A percentile compares a stretch with the other conserved stretches of the same genome.
Conservation (phyloP, 495 filamentous ascomycete genomes). For the Neurospora sp. region DNA sequence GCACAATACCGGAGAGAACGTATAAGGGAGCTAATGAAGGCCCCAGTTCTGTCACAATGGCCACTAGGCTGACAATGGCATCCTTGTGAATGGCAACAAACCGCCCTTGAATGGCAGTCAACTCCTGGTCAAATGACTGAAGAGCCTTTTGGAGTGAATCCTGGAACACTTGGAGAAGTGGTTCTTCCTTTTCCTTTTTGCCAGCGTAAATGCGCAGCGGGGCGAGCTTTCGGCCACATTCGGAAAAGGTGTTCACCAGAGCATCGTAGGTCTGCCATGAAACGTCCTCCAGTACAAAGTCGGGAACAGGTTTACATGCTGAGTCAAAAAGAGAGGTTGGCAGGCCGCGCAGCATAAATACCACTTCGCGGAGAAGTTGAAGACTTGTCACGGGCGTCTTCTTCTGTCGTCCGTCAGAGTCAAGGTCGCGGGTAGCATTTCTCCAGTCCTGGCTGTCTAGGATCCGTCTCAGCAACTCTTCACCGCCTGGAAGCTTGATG, state of each 20-base stretch:
- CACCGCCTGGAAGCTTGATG: constrained; percentile 24
- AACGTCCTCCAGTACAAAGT: constrained; percentile 26
- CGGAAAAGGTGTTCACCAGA: constrained; percentile 27
- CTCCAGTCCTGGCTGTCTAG: constrained; percentile 58
- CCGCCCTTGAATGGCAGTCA: constrained; percentile 35
- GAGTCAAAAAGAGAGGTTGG: constrained; percentile 61
- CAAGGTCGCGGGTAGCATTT: constrained; percentile 18
- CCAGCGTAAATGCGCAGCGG: constrained; percentile 24
- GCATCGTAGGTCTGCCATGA: constrained; percentile 34
- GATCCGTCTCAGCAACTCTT: constrained; percentile 38
- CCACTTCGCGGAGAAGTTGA: constrained; percentile 62
- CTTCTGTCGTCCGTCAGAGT: constrained; percentile 24
- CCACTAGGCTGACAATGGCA: constrained; percentile 46
- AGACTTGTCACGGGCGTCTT: constrained; percentile 54
- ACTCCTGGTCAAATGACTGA: constrained; percentile 29
- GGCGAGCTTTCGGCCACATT: constrained; percentile 28
- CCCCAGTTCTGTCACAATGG: constrained; percentile 51
- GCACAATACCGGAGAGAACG: constrained; percentile 41
- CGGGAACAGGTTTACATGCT: constrained; percentile 19
- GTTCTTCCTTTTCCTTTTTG: constrained; percentile 23
- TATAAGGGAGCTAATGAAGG: constrained; percentile 42
- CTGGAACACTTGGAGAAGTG: constrained; percentile 42
- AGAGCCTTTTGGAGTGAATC: constrained; percentile 33
- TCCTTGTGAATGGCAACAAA: constrained; percentile 34
- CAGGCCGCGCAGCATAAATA: constrained; percentile 78